Evolutionary conservation across 768 basidiomycete species (phyloP).

Genomic region (Leucocoprinus sp.): DNA sequence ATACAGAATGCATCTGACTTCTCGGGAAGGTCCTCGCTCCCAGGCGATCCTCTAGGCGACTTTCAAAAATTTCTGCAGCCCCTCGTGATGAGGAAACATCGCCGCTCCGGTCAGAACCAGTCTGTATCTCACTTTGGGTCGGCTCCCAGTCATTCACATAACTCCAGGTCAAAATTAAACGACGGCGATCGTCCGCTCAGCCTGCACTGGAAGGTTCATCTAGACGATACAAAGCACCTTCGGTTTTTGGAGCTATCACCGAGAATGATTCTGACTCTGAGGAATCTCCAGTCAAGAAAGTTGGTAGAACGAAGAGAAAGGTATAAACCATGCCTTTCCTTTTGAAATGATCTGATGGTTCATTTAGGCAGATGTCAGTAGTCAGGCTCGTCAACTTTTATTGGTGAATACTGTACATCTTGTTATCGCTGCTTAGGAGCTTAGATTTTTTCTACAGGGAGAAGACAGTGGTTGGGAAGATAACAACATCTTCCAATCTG

Average conservation of each 20-base stretch:
- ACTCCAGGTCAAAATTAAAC: conserved; percentile 35
- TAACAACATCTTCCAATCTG: conserved; percentile 85
- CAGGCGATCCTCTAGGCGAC: conserved; percentile 55
- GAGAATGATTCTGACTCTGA: conserved; percentile 76
- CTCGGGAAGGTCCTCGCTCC: conserved; percentile 18
- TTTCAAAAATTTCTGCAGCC: conserved; percentile 48
- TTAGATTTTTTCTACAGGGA: conserved; percentile 16
- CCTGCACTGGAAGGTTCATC: conserved; percentile 51
- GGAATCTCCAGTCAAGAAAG: conserved; percentile 50
- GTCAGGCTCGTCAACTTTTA: conserved; percentile 50
- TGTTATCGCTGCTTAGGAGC: background rate
- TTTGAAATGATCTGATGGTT: background rate
- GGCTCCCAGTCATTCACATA: background rate
- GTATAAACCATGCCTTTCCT: conserved; percentile 25
- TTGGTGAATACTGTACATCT: background rate
- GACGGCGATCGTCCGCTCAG: conserved; percentile 73
- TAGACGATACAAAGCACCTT: conserved; percentile 25
- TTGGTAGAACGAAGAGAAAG: conserved; percentile 50
- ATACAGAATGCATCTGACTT: background rate
- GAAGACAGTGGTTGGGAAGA: conserved; percentile 88
- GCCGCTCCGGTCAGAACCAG: conserved; percentile 44
- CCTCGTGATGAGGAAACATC: conserved; percentile 25
- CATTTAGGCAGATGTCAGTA: conserved; percentile 37
- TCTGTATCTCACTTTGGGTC: conserved; percentile 24
- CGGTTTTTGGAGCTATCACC: conserved; percentile 45